These are phyloP conservation scores for Chaetomiaceae sp. DNA, from an alignment of 2,329 filamentous ascomycete genomes.

Conservation along the genomic window DNA sequence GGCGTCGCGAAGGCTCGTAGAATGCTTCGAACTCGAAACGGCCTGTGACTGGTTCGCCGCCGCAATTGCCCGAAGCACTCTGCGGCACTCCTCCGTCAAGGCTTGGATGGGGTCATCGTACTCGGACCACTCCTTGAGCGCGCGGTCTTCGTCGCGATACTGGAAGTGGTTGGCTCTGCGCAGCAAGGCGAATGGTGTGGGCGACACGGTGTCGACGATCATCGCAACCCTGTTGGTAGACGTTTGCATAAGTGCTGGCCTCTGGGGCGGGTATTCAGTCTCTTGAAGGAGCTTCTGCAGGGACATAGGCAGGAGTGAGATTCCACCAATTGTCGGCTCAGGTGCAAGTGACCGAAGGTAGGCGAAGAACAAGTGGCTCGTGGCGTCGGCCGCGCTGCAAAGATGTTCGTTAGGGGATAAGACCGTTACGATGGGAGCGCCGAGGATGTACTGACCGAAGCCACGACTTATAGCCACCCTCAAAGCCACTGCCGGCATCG, in stretches of 20 bases:
- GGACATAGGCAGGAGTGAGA: slow-evolving; percentile 81
- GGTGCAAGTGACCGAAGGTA: slow-evolving; percentile 87
- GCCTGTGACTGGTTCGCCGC: slow-evolving; percentile 75
- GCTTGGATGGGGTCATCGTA: slow-evolving; percentile 85
- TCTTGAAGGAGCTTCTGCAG: slow-evolving; percentile 85
- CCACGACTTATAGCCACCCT: slow-evolving; percentile 90
- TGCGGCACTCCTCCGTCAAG: slow-evolving; percentile 86
- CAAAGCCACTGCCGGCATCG: slow-evolving; percentile 84
- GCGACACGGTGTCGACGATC: slow-evolving; percentile 92
- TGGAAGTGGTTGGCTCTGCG: slow-evolving; percentile 91
- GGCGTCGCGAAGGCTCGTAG: slow-evolving; percentile 70
- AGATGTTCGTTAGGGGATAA: slow-evolving; percentile 28
- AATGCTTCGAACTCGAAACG: slow-evolving; percentile 62
- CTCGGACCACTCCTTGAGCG: slow-evolving; percentile 78
- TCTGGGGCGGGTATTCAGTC: slow-evolving; percentile 86
- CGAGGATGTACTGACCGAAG: slow-evolving; percentile 51
- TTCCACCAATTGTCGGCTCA: slow-evolving; percentile 69
- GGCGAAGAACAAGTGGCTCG: slow-evolving; percentile 95
- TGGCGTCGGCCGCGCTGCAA: slow-evolving; percentile 80
- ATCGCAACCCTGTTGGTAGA: slow-evolving; percentile 86
- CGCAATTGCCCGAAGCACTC: slow-evolving; percentile 84
- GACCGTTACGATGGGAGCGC: neutral
- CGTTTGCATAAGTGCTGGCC: slow-evolving; percentile 68
- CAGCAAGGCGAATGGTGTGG: slow-evolving; percentile 85
- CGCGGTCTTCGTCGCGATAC: slow-evolving; percentile 80